Base-by-base conservation (phyloP, 148 eudicot genomes). In the Rhododendron mucronatum region DNA sequence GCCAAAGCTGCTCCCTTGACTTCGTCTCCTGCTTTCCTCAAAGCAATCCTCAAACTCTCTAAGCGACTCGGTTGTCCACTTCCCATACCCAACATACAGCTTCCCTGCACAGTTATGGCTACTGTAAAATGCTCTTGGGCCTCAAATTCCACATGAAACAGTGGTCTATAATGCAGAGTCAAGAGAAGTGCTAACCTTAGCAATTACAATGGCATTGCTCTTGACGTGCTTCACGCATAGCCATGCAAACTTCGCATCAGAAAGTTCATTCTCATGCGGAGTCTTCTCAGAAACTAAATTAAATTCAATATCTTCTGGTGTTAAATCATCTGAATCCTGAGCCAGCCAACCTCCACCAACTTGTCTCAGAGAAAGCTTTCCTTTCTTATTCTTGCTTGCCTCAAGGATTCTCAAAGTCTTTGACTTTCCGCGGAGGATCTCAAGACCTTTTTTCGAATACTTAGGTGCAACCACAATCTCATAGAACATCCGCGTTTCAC, bases 341-440 rank as follows among this genome's bases (percentile, higher is more conserved):
- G 94, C 98, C 83, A 97, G 90, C 98, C 98, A 97, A 73, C 99
- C 98, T 3, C 99, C 99, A 78, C 99, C 98, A 84, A 97, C 96
- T 94, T 95, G 98, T 87, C 98, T 91, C 50, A 97, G 88, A 39
- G 99, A 97, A 48, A 95, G 93, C 87, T 97, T 97, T 61, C 99
- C 98, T 81, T 88, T 91, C 28, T 85, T 87, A 71, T 94, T 95
- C 91, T 94, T 95, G 89, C 90, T 89, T 71, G 98, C 98, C 91
- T 97, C 98, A 9, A 97, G 98, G 80, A 97, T 97, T 92, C 98
- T 92, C 90, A 97, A 88, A 81, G 95, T 94, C 90, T 97, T 97
- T 30, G 99, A 97, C 90, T 97, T 97, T 80, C 98, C 98, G 82
- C 98, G 92, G 14, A 97, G 98, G 86, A 95, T 91, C 88, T 95